phyloP scores from a whole-genome alignment of 2,329 filamentous ascomycete species.

The Canariomyces notabilis region DNA sequence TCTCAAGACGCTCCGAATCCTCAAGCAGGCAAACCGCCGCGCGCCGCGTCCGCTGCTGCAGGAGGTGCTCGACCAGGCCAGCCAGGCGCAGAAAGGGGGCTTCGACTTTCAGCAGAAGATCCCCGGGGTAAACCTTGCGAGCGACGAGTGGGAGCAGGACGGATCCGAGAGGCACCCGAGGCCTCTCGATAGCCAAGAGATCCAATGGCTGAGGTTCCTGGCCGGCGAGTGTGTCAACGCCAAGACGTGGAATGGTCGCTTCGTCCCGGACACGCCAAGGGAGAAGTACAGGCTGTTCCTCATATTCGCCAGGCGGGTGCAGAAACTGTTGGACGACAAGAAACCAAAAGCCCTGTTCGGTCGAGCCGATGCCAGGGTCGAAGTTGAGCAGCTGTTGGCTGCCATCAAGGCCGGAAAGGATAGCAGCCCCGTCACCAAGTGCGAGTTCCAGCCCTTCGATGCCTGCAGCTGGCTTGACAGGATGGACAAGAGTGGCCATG shows the following conservation, averaged over 20 bases:
- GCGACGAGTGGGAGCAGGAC: conserved; percentile 8
- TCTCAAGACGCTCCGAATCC: conserved; percentile 20
- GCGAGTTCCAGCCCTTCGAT: conserved; percentile 28
- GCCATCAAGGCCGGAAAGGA: conserved; percentile 26
- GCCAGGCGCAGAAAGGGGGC: conserved; percentile 5
- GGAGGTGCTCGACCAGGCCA: conserved; percentile 16
- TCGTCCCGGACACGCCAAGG: conserved; percentile 14
- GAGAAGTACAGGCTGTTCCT: conserved; percentile 28
- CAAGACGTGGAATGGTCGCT: conserved; percentile 16
- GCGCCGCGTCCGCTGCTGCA: conserved; percentile 29
- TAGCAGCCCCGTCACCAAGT: conserved; percentile 20
- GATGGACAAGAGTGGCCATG: conserved; percentile 25
- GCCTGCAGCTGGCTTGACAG: conserved; percentile 30
- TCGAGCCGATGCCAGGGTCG: conserved; percentile 16
- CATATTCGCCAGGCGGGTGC: conserved; percentile 31
- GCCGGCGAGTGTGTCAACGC: conserved; percentile 27
- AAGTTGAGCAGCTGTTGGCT: conserved; percentile 27
- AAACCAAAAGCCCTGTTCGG: conserved; percentile 26
- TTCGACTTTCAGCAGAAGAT: conserved; percentile 6
- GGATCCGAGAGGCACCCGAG: background rate
- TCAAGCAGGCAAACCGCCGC: conserved; percentile 22
- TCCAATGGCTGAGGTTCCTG: conserved; percentile 32
- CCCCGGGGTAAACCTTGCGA: conserved; percentile 13
- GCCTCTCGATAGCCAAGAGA: conserved; percentile 26
- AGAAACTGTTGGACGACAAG: conserved; percentile 30